A percentile compares a stretch with the other conserved stretches of the same genome.
Evolutionary conservation across 108 stramenopile genomes (phyloP).

Genomic region (Pseudonitzschia multiseries): DNA sequence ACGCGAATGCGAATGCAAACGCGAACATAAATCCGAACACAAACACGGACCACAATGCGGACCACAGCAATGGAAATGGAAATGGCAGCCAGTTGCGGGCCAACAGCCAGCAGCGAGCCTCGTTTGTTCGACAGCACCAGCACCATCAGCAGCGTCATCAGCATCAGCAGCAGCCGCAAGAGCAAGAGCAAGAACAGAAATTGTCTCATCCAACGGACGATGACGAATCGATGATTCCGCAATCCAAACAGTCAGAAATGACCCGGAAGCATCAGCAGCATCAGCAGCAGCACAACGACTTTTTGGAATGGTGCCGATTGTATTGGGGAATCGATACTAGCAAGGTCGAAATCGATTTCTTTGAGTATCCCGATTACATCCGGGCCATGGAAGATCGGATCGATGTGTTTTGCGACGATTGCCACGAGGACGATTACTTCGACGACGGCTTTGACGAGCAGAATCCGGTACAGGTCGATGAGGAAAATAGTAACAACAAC

Average conservation of each 20-base stretch:
- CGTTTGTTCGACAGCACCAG: not conserved
- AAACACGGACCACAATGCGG: too few species aligned
- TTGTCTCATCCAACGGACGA: not conserved
- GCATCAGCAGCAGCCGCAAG: not conserved
- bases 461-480: too few species aligned
- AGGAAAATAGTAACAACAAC: slow-evolving; percentile 13
- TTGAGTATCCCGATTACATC: slow-evolving; percentile 70
- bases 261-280: not conserved
- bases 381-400: slow-evolving; percentile 42
- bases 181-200: not conserved
- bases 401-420: slow-evolving; percentile 37
- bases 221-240: too few species aligned
- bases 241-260: too few species aligned
- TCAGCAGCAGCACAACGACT: slow-evolving; percentile 8
- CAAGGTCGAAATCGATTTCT: slow-evolving; percentile 57
- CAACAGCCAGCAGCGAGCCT: too few species aligned
- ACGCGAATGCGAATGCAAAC: too few species aligned
- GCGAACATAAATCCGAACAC: too few species aligned
- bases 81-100: too few species aligned
- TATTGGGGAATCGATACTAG: slow-evolving; percentile 57
- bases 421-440: slow-evolving; percentile 37
- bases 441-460: slow-evolving; percentile 13
- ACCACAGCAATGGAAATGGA: not conserved
- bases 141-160: not conserved
- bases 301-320: slow-evolving; percentile 59